These are phyloP conservation scores for Pholiota molesta DNA, from an alignment of 768 basidiomycete genomes.

Conservation along the genomic window DNA sequence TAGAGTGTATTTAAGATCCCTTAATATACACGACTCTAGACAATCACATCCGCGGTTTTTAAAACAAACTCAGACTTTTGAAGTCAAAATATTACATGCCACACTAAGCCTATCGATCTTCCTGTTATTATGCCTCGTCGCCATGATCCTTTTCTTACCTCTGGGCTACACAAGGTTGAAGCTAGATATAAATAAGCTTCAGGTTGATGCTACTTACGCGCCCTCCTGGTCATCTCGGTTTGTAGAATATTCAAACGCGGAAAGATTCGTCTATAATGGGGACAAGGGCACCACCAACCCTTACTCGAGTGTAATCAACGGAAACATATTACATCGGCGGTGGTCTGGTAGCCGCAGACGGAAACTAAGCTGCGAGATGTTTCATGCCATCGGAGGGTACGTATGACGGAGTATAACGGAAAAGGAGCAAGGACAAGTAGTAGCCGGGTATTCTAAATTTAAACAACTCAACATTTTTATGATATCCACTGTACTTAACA, in stretches of 20 bases:
- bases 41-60: conserved; percentile 22
- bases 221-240: too few relatives aligned
- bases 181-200: too few relatives aligned
- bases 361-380: neutral
- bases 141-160: neutral
- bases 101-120: neutral
- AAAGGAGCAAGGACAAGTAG: neutral
- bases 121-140: neutral
- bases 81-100: neutral
- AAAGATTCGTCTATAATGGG: neutral
- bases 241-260: neutral
- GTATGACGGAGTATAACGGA: neutral
- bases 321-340: neutral
- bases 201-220: too few relatives aligned
- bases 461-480: neutral
- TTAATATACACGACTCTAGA: conserved; percentile 7
- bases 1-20: conserved; percentile 4
- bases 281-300: neutral
- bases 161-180: neutral
- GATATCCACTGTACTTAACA: neutral
- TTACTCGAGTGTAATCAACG: neutral
- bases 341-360: neutral
- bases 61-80: conserved; percentile 14
- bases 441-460: neutral
- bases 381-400: neutral